Conservation (phyloP, 345 rosid species). For the Rhodamnia argentea region DNA sequence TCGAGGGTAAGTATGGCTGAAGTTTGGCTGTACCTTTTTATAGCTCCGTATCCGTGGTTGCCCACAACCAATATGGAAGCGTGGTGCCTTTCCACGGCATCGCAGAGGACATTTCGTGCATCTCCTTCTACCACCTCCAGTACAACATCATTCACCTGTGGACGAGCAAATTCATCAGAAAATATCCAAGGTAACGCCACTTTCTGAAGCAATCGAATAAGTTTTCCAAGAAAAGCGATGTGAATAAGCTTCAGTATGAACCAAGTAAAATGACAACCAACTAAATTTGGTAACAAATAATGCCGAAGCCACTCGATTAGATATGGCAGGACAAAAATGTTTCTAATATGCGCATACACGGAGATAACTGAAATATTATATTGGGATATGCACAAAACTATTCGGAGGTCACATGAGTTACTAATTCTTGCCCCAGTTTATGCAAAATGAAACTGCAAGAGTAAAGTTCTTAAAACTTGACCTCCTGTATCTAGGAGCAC, state of each 20-base stretch:
- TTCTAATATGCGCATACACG: background rate
- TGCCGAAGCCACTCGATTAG: background rate
- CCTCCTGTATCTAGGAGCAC: background rate
- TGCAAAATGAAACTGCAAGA: background rate
- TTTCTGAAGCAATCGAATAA: background rate
- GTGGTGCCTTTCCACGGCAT: conserved; percentile 73
- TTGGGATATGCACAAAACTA: background rate
- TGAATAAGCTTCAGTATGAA: background rate
- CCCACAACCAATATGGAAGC: conserved; percentile 90
- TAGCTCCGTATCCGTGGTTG: conserved; percentile 95
- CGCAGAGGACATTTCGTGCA: conserved; percentile 84
- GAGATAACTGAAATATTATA: background rate
- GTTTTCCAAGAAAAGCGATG: background rate
- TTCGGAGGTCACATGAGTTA: background rate
- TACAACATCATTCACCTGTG: conserved; percentile 46
- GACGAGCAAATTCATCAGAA: background rate
- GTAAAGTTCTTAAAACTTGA: background rate
- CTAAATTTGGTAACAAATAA: background rate
- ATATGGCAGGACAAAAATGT: background rate
- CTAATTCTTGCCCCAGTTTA: background rate
- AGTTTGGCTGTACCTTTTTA: conserved; percentile 46
- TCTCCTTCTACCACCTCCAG: conserved; percentile 77
- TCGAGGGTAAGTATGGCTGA: background rate
- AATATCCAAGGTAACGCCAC: background rate
- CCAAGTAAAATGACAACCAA: background rate